Evolutionary conservation across 331 rosid species (phyloP).

Genomic region (Arachis monticola): DNA sequence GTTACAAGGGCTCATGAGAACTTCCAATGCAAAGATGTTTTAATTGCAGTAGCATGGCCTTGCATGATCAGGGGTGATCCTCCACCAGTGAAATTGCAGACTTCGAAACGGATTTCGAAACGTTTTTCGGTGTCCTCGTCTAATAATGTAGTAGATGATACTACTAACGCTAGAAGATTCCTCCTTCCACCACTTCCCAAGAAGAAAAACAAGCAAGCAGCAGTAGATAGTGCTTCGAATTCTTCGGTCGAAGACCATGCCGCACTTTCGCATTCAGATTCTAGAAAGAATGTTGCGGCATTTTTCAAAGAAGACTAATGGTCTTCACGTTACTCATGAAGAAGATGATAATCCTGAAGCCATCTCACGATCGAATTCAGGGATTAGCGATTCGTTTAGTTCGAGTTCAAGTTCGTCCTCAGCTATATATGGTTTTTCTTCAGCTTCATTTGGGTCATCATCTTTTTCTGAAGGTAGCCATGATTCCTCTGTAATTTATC

Average conservation of each 20-base stretch:
- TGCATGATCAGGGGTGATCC: slow-evolving; percentile 67
- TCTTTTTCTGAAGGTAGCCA: slow-evolving; percentile 58
- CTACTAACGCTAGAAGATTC: slow-evolving; percentile 37
- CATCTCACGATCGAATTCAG: slow-evolving; percentile 39
- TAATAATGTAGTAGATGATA: slow-evolving; percentile 48
- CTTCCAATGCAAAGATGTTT: slow-evolving; percentile 75
- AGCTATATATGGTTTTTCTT: slow-evolving; percentile 43
- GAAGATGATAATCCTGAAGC: slow-evolving; percentile 8
- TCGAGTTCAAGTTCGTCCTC: slow-evolving; percentile 50
- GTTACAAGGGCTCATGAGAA: slow-evolving; percentile 57
- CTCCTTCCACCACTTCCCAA: slow-evolving; percentile 73
- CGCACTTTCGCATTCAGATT: slow-evolving; percentile 11
- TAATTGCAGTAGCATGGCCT: slow-evolving; percentile 77
- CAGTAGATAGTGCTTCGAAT: slow-evolving; percentile 31
- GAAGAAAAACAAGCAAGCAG: slow-evolving; percentile 34
- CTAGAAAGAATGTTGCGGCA: slow-evolving; percentile 16
- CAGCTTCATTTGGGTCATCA: slow-evolving; percentile 60
- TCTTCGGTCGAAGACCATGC: slow-evolving; percentile 43
- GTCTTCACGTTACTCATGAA: neutral
- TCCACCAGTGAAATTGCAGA: slow-evolving; percentile 29
- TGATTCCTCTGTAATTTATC: slow-evolving; percentile 46
- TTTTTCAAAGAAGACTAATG: slow-evolving; percentile 7
- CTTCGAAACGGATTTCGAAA: slow-evolving; percentile 57
- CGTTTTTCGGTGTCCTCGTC: slow-evolving; percentile 46
- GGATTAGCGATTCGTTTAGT: slow-evolving; percentile 51